Evolutionary conservation across 1,284 basidiomycete species (phyloP).

Genomic region (Trichosporon ovoides): DNA sequence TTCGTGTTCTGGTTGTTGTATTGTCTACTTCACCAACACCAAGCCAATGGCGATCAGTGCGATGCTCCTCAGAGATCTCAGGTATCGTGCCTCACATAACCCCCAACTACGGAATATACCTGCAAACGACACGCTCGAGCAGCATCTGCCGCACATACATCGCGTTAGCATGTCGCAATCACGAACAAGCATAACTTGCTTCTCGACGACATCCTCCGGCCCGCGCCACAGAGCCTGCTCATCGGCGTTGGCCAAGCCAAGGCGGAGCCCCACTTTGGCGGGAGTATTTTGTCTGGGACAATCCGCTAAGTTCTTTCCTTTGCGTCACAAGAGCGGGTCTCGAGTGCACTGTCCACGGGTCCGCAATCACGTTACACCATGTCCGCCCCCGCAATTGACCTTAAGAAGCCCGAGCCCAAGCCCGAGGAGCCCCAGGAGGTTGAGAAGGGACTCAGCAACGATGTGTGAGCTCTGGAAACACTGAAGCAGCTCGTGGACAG

Average conservation of each 20-base stretch:
- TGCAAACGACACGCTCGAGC: too few species aligned
- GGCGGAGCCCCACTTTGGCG: constrained; percentile 9
- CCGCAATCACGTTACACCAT: constrained; percentile 17
- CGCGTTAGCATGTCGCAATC: too few species aligned
- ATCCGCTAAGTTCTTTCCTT: neutral
- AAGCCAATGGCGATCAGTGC: too few species aligned
- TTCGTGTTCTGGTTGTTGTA: too few species aligned
- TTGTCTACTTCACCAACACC: too few species aligned
- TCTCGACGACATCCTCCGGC: too few species aligned
- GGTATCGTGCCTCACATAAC: too few species aligned
- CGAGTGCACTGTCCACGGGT: neutral
- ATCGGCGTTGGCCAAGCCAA: neutral
- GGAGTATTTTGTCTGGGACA: neutral
- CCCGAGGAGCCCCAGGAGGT: constrained; percentile 36
- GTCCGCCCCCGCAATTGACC: constrained; percentile 33
- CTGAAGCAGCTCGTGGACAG: neutral
- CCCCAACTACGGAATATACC: too few species aligned
- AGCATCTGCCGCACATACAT: too few species aligned
- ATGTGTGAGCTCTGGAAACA: constrained; percentile 33
- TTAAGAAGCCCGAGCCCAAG: constrained; percentile 41
- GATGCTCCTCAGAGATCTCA: too few species aligned
- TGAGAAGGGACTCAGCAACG: constrained; percentile 47
- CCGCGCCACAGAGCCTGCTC: neutral
- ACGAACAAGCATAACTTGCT: too few species aligned
- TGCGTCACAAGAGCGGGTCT: neutral